Base-by-base conservation (phyloP, 2,329 filamentous ascomycete genomes). In the Cercospora sp. region DNA sequence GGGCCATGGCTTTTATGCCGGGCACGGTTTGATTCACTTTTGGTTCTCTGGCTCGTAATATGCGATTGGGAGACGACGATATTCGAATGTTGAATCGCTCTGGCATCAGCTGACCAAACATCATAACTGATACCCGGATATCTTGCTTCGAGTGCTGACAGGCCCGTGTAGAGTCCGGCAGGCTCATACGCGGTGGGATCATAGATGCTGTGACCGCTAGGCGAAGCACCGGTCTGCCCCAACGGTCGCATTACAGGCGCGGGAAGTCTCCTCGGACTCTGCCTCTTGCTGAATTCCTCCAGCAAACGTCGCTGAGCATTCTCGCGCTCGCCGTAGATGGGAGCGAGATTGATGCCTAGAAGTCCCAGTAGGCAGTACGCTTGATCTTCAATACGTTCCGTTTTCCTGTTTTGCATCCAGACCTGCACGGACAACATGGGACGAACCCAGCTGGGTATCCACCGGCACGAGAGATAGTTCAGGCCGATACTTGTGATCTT, bases 281-380 rank as follows among this genome's bases (percentile, higher is more conserved):
- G 23, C 51, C 30, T 55, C 23, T 57, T 57, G 13, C 18, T 8
- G 12, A 57, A 28, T 9, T 57, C 51, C 7, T 57, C 51, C 10
- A 12, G 16, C n/a, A 57, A n/a, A n/a, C 51, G 51, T 57, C 10
- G 23, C 51, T 28, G 23, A 8, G 58, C 30, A 12, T 36, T 60
- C 58, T 60, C 30, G 2, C 30, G 33, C 30, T 73, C 70, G 5
- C 71, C 70, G 26, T 72, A 73, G 16, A 64, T 42, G 5, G 67
- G 60, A n/a, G 33, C 60, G 13, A 64, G 45, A 3, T 53, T 51
- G 3, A 72, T 65, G 12, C 51, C 66, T 23, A 72, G 60, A 13
- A 73, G 66, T 31, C 72, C 69, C 18, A 68, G 62, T 16, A 72
- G 63, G 36, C 60, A 58, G 48, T 72, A 72, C n/a, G 60, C 60